These are phyloP conservation scores for Wickerhamomyces alni DNA, from an alignment of 805 yeast species.

Conservation along the genomic window DNA sequence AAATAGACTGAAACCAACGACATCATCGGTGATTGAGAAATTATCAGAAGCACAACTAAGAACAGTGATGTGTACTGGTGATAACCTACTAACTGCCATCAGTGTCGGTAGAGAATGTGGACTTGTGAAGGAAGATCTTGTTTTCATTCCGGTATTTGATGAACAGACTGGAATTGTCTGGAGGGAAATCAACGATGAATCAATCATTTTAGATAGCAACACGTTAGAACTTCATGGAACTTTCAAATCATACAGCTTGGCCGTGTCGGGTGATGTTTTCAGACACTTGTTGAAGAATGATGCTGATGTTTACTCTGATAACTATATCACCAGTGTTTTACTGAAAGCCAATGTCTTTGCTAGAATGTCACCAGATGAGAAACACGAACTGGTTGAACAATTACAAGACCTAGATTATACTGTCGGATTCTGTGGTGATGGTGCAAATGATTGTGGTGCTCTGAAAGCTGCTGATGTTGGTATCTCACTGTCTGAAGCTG, in stretches of 20 bases:
- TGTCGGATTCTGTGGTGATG: constrained; percentile 98
- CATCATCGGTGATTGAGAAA: constrained; percentile 52
- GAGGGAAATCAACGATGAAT: constrained; percentile 63
- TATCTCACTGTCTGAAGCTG: constrained; percentile 92
- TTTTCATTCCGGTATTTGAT: constrained; percentile 59
- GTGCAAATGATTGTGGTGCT: constrained; percentile 99
- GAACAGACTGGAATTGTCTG: constrained; percentile 36
- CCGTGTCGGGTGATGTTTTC: constrained; percentile 91
- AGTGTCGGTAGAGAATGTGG: constrained; percentile 88
- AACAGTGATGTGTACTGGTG: constrained; percentile 97
- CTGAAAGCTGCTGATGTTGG: constrained; percentile 97
- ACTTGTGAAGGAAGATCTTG: constrained; percentile 42
- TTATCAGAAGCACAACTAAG: constrained; percentile 67
- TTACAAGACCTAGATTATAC: constrained; percentile 82
- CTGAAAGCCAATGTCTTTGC: constrained; percentile 79
- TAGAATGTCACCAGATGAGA: constrained; percentile 98
- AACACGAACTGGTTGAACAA: constrained; percentile 89
- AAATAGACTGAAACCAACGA: constrained; percentile 73
- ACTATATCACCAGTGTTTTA: constrained; percentile 50
- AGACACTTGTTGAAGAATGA: constrained; percentile 55
- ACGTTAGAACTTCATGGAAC: constrained; percentile 46
- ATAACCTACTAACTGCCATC: constrained; percentile 88
- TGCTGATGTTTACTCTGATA: constrained; percentile 22
- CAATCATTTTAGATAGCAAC: constrained; percentile 50
- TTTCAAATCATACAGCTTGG: constrained; percentile 53